phyloP scores from a whole-genome alignment of 164 flowering plant species.

The Sextonia rubra region DNA sequence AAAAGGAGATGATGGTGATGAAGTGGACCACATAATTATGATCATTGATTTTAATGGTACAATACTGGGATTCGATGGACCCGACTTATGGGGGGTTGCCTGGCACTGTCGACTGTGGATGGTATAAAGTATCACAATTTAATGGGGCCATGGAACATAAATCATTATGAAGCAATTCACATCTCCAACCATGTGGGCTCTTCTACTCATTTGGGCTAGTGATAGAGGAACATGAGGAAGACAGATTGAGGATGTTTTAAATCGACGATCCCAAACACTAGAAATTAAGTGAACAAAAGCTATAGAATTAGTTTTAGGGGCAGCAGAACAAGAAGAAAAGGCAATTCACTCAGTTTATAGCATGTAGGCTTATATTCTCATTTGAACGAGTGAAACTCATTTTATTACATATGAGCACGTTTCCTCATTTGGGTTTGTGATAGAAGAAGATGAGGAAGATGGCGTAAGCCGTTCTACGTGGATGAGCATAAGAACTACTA shows the following conservation, averaged over 20 bases:
- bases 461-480: too few relatives aligned
- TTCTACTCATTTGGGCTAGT: background rate
- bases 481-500: background rate
- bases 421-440: background rate
- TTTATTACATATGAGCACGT: too few relatives aligned
- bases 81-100: background rate
- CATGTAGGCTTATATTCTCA: too few relatives aligned
- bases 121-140: background rate
- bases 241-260: background rate
- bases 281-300: background rate
- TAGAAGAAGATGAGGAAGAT: background rate
- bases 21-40: background rate
- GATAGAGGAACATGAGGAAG: background rate
- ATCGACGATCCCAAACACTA: background rate
- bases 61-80: background rate
- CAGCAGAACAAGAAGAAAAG: too few relatives aligned
- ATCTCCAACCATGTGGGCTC: background rate
- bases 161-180: background rate
- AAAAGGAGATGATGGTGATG: background rate
- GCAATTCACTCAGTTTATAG: too few relatives aligned
- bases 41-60: background rate
- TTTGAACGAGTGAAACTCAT: too few relatives aligned
- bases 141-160: background rate
- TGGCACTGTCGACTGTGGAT: background rate
- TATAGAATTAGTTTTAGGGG: background rate